Conservation (phyloP, 805 yeast genomes). For the Hanseniaspora singularis region DNA sequence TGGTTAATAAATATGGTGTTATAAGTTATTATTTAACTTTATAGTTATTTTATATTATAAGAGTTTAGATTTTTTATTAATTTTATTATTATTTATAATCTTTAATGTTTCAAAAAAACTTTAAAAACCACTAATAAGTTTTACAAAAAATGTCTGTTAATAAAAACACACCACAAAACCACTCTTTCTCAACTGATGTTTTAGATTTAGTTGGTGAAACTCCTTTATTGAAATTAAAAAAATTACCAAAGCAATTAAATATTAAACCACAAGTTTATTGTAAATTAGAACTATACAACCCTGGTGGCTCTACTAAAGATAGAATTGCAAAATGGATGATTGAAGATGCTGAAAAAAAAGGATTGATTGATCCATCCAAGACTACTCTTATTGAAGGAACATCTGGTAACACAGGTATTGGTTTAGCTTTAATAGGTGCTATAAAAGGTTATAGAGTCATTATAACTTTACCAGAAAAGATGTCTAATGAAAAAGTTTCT, state of each 20-base stretch:
- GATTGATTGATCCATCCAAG: constrained; percentile 66
- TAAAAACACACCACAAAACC: constrained; percentile 14
- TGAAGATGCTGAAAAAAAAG: constrained; percentile 67
- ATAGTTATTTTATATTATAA: too few species aligned
- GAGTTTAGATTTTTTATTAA: too few species aligned
- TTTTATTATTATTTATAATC: too few species aligned
- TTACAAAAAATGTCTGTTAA: constrained; percentile 12
- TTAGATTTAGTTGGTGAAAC: constrained; percentile 77
- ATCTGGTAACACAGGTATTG: constrained; percentile 86
- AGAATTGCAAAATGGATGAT: constrained; percentile 81
- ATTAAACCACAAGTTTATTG: constrained; percentile 61
- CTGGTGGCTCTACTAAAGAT: constrained; percentile 85
- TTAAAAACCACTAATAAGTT: background rate
- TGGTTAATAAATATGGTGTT: too few species aligned
- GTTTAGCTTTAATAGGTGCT: constrained; percentile 76
- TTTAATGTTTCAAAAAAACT: too few species aligned
- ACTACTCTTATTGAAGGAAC: constrained; percentile 80
- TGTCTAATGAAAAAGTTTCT: constrained; percentile 82
- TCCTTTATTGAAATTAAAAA: constrained; percentile 63
- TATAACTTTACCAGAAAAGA: constrained; percentile 80
- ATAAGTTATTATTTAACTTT: too few species aligned
- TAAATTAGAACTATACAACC: constrained; percentile 71
- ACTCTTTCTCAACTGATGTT: constrained; percentile 30
- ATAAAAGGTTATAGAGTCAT: constrained; percentile 77
- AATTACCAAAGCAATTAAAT: constrained; percentile 63